phyloP scores from a whole-genome alignment of 140 eudicot genomes.

The Senecio squalidus region DNA sequence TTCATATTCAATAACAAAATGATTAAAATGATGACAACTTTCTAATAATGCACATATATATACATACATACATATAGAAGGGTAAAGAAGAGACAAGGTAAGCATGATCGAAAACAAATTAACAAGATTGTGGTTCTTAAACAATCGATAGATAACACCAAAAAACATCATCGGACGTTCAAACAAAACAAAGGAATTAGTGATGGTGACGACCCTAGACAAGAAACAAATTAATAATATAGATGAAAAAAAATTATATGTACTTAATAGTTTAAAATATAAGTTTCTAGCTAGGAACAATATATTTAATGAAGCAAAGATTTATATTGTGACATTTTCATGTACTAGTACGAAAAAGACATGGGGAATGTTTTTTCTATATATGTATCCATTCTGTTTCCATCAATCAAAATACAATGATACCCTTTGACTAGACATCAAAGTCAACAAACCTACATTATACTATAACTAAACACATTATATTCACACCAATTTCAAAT shows the following conservation, averaged over 20 bases:
- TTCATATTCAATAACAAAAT: no score
- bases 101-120: neutral
- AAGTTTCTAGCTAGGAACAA: neutral
- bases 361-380: constrained; percentile 17
- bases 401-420: constrained; percentile 23
- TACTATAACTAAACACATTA: constrained; percentile 19
- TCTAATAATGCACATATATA: neutral
- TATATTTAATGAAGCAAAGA: constrained; percentile 10
- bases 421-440: constrained; percentile 11
- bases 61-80: neutral
- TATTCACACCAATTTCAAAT: constrained; percentile 1
- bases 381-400: constrained; percentile 12
- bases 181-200: constrained; percentile 3
- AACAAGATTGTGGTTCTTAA: constrained; percentile 4
- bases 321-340: neutral
- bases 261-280: neutral
- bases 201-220: constrained; percentile 12
- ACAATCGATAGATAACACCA: constrained; percentile 1
- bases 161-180: neutral
- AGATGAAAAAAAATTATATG: neutral
- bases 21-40: no score
- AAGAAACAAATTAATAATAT: constrained; percentile 9
- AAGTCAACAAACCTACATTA: constrained; percentile 9
- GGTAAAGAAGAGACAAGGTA: no score
- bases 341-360: constrained; percentile 14